Base-by-base conservation (phyloP, 306 rosid species). In the Sesbania bispinosa region DNA sequence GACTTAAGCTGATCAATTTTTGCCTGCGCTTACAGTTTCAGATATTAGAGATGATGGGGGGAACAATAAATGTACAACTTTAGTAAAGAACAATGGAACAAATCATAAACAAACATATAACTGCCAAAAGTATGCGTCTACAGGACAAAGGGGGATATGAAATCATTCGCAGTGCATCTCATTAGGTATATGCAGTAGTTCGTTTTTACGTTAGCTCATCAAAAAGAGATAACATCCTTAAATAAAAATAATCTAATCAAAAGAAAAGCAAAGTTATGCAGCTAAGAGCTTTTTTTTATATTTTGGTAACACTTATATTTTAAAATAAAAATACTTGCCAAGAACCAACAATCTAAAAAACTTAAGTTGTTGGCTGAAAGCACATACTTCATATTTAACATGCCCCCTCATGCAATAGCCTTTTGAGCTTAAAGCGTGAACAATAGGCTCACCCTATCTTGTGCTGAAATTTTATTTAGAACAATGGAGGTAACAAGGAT, bases 1-100 rank as follows among this genome's bases (percentile, higher is more conserved):
- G 90, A 87, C 86, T 79, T 90, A 33, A 93, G 97, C 80, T 93
- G 98, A 19, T 88, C 91, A 41, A 81, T 81, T 74, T 73, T 88
- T 38, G 97, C 94, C 98, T 93, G 88, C 87, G 86, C 58, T 69
- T 57, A 74, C 29, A 71, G 51, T 52, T 45, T 70, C 29, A 72
- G 58, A 68, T 50, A 63, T 73, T 43, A 62, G 69, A 79, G 70
- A 35, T 52, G 67, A 61, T 73, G 68, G 20, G 24, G 24, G 55
- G 21, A 71, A 52, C 61, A 54, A 70, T 11, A 47, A 19, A 19
- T 43, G 46, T 29, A 55, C 52, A 14, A 13, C 52, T 63, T 62
- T 42, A 36, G 45, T 10, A 33, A 33, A 41, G 55, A 16, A 60
- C 54, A 75, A 10, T 5, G 0, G 4, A 67, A 66, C 19, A 65